These are phyloP conservation scores for Talaromyces sp. DNA, from an alignment of 2,329 filamentous ascomycete species.

Conservation along the genomic window DNA sequence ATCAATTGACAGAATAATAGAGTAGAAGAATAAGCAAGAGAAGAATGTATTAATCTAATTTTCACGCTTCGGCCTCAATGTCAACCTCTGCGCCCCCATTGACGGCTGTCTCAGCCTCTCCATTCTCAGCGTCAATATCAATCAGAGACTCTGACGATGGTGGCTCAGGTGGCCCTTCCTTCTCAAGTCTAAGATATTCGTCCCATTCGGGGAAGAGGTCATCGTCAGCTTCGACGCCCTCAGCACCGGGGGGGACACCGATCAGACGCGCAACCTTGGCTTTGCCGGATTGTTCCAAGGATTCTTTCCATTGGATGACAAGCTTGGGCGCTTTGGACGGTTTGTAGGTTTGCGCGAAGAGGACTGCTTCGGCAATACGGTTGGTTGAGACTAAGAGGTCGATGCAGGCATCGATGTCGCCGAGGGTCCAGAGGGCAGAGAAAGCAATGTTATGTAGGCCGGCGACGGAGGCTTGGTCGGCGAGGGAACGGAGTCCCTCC, in stretches of 20 bases:
- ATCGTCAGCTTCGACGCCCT: constrained; percentile 50
- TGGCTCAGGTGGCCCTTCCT: constrained; percentile 55
- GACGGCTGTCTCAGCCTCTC: constrained; percentile 27
- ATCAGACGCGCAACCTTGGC: constrained; percentile 78
- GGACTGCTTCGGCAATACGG: constrained; percentile 76
- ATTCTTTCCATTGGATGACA: constrained; percentile 76
- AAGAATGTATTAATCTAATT: constrained; percentile 5
- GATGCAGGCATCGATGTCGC: constrained; percentile 76
- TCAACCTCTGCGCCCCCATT: constrained; percentile 33
- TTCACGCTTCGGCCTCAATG: constrained; percentile 18
- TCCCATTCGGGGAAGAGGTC: constrained; percentile 97
- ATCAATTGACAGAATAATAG: not conserved
- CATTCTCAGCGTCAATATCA: constrained; percentile 37
- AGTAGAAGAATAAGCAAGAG: not conserved
- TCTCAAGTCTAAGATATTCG: constrained; percentile 78
- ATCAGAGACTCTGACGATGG: constrained; percentile 40
- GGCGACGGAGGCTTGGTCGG: constrained; percentile 68
- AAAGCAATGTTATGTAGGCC: constrained; percentile 92
- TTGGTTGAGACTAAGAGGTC: constrained; percentile 75
- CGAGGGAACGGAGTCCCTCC: constrained; percentile 68
- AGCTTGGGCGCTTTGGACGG: constrained; percentile 68
- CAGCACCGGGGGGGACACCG: constrained; percentile 73
- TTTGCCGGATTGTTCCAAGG: constrained; percentile 80
- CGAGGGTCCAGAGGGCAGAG: constrained; percentile 81
- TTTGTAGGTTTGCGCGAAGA: constrained; percentile 95